phyloP scores from a whole-genome alignment of 2,329 filamentous ascomycete species.

The Beauveria varroae region DNA sequence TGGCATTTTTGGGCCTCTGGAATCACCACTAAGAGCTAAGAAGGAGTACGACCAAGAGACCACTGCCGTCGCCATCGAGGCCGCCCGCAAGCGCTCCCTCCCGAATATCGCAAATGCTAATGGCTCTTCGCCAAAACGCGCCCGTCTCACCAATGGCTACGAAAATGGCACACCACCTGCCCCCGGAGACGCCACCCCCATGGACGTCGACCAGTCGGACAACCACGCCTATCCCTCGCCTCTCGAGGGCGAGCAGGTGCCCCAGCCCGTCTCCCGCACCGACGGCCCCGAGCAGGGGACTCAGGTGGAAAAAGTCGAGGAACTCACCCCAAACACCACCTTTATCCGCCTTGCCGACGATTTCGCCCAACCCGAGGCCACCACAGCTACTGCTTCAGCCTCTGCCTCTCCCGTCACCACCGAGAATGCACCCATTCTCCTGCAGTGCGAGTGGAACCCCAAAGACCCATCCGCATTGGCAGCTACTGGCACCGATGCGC shows the following conservation, averaged over 20 bases:
- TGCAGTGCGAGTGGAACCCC: constrained; percentile 64
- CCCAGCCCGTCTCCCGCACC: constrained; percentile 46
- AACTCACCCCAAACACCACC: constrained; percentile 51
- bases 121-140: constrained; percentile 52
- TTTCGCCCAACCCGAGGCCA: constrained; percentile 25
- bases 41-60: constrained; percentile 32
- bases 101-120: constrained; percentile 46
- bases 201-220: constrained; percentile 51
- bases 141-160: constrained; percentile 54
- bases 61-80: constrained; percentile 30
- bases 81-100: constrained; percentile 43
- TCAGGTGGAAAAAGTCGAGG: constrained; percentile 56
- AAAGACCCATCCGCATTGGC: constrained; percentile 57
- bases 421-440: constrained; percentile 52
- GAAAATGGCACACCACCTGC: constrained; percentile 33
- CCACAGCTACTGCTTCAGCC: constrained; percentile 22
- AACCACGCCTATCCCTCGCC: constrained; percentile 61
- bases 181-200: constrained; percentile 41
- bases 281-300: constrained; percentile 58
- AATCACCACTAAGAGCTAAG: constrained; percentile 36
- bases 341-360: constrained; percentile 50
- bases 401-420: constrained; percentile 25
- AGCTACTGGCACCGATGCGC: constrained; percentile 61
- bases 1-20: constrained; percentile 52
- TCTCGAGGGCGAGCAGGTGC: constrained; percentile 48